Evolutionary conservation across 306 rosid genomes (phyloP).

Genomic region (Trifolium pratense): DNA sequence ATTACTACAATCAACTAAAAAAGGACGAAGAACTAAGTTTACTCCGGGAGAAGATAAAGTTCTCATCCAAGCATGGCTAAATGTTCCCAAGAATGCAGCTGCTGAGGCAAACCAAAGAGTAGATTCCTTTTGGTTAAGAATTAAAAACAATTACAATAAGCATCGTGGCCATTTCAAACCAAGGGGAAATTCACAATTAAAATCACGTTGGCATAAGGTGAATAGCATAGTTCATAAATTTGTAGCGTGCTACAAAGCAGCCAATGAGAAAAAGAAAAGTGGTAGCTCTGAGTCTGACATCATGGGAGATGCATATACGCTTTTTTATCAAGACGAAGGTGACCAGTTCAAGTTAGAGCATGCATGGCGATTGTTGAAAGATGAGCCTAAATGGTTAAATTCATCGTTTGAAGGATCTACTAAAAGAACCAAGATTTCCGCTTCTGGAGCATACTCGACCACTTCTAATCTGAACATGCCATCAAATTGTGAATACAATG

Average conservation of each 20-base stretch:
- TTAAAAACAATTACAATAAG: constrained; percentile 4
- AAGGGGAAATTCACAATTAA: constrained; percentile 4
- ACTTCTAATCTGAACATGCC: not conserved
- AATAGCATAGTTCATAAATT: constrained; percentile 5
- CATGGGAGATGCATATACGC: not conserved
- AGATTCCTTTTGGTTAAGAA: constrained; percentile 7
- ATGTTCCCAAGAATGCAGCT: constrained; percentile 3
- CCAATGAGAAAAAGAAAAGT: not conserved
- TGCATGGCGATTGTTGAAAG: constrained; percentile 30
- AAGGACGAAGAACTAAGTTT: not conserved
- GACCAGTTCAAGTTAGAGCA: constrained; percentile 11
- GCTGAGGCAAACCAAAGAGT: not conserved
- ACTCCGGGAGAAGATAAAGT: constrained; percentile 6
- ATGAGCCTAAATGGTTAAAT: constrained; percentile 28
- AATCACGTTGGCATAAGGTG: constrained; percentile 20
- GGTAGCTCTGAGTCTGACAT: constrained; percentile 2
- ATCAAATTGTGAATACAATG: constrained; percentile 7
- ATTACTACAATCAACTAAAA: not conserved
- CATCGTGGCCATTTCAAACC: not conserved
- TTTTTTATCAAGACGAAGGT: constrained; percentile 12
- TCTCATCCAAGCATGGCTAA: constrained; percentile 18
- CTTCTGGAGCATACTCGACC: constrained; percentile 6
- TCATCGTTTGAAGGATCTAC: constrained; percentile 1
- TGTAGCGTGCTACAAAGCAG: constrained; percentile 7
- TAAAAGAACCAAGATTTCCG: constrained; percentile 12